Evolutionary conservation across 768 basidiomycete genomes (phyloP), one percentile per base, ranked within the genome.

Genomic region (Lentinus tigrinus): DNA sequence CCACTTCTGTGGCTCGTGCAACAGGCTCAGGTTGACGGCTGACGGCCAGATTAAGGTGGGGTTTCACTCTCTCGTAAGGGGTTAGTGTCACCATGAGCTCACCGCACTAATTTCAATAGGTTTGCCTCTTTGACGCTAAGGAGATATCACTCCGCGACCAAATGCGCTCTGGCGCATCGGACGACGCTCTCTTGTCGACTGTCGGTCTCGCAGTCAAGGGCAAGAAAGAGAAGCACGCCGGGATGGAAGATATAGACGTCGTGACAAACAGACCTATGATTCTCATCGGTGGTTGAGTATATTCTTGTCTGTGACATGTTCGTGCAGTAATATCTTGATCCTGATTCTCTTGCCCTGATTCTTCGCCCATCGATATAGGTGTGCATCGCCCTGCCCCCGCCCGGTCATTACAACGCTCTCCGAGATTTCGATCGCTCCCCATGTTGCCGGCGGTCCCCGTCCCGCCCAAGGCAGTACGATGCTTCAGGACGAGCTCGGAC

Each of bases 241-340:
- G 86, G 38, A 93, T 93, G 91, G 85, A 89, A 67, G 79, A 82
- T 57, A 89, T 92, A 57, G 85, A 92, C 69, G 87, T 88, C 54
- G 70, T 82, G 40, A 82, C 82, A 46, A 94, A 93, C 74, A 79
- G 89, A 50, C 89, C 92, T 11, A 95, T 95, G 93, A 95, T 95
- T 62, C 76, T 92, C 60, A 95, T 95, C 72, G 94, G 93, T 74
- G 93, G 93, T 87, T 95, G 83, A 90, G 82, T 84, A 68, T 71
- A 62, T 70, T 74, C 70, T 60, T 69, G 68, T 62, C 64, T 24
- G 47, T 24, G 23, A 23, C 39, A 39, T 52, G 62, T 66, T 46
- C 55, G 60, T 57, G 26, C 36, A 50, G 27, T 17, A 34, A 52
- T 34, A 40, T 38, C 52, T 56, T 48, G 57, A 52, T 61, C 47